These are phyloP conservation scores for Nemania sp. DNA, from an alignment of 2,329 filamentous ascomycete species.

Conservation along the genomic window DNA sequence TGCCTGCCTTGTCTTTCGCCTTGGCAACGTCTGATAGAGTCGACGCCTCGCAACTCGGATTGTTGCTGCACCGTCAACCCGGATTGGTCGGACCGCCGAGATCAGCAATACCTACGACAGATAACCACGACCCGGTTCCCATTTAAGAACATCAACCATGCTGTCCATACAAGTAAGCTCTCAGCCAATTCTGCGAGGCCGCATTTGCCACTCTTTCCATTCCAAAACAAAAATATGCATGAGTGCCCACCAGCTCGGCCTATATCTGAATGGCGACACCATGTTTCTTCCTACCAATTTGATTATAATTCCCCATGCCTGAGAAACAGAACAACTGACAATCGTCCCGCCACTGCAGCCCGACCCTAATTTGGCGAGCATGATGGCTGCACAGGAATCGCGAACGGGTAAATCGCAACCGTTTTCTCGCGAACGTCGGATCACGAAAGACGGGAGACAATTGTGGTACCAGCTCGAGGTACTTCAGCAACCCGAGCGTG, in stretches of 20 bases:
- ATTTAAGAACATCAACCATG: constrained; percentile 20
- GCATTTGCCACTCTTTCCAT: background rate
- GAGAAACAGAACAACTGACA: constrained; percentile 13
- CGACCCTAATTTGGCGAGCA: constrained; percentile 34
- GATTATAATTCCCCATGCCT: background rate
- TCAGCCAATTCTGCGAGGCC: constrained; percentile 8
- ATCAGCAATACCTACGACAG: background rate
- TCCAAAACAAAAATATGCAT: background rate
- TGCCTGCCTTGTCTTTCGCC: constrained; percentile 7
- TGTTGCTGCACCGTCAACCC: constrained; percentile 1
- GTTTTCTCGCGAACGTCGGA: constrained; percentile 45
- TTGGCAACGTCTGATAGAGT: constrained; percentile 13
- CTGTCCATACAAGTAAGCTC: constrained; percentile 37
- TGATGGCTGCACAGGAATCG: constrained; percentile 30
- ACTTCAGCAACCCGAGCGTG: constrained; percentile 91
- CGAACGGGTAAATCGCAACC: constrained; percentile 30
- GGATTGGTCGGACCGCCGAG: background rate
- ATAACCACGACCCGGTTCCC: background rate
- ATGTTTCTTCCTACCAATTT: background rate
- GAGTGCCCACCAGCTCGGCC: background rate
- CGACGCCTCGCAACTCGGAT: background rate
- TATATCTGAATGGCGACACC: background rate
- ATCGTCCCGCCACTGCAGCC: constrained; percentile 28
- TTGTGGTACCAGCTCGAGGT: constrained; percentile 84
- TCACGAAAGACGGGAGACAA: constrained; percentile 74